A percentile compares a stretch with the other conserved stretches of the same genome.
These are phyloP conservation scores for Saccharomyces hybrid DNA, from an alignment of 1,139 yeast species.

Conservation along the genomic window DNA sequence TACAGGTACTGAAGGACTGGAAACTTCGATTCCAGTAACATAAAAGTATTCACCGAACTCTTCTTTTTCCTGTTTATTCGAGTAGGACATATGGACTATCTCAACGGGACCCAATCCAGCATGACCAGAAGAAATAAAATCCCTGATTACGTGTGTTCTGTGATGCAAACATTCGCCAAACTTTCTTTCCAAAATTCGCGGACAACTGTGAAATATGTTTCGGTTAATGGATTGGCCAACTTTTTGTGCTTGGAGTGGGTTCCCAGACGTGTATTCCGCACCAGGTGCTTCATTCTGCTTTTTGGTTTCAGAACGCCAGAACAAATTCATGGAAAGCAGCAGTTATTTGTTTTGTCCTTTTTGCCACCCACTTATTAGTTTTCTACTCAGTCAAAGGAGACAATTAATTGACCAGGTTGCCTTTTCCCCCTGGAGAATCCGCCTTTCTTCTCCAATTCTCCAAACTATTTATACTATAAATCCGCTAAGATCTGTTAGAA, in stretches of 20 bases:
- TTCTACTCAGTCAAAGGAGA: neutral
- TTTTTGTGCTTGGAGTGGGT: constrained; percentile 2
- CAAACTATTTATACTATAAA: neutral
- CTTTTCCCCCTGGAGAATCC: neutral
- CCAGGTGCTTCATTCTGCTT: constrained; percentile 1
- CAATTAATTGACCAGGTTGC: neutral
- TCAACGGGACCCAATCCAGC: constrained; percentile 77
- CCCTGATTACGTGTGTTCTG: constrained; percentile 17
- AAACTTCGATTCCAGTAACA: constrained; percentile 55
- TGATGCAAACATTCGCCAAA: constrained; percentile 28
- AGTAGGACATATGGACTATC: constrained; percentile 58
- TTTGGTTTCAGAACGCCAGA: neutral
- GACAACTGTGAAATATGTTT: constrained; percentile 18
- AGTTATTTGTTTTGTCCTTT: neutral
- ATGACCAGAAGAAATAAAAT: constrained; percentile 13
- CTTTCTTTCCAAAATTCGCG: constrained; percentile 24
- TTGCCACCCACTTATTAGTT: neutral
- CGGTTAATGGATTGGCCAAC: constrained; percentile 1
- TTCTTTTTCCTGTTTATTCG: constrained; percentile 32
- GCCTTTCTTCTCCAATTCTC: neutral
- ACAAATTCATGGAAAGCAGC: neutral
- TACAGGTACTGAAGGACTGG: constrained; percentile 53
- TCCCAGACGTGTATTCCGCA: neutral
- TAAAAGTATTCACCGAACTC: constrained; percentile 40
- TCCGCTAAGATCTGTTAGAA: neutral